A percentile compares a stretch with the other conserved stretches of the same genome.
Evolutionary conservation across 2,329 filamentous ascomycete genomes (phyloP).

Genomic region (Elsinoe australis): DNA sequence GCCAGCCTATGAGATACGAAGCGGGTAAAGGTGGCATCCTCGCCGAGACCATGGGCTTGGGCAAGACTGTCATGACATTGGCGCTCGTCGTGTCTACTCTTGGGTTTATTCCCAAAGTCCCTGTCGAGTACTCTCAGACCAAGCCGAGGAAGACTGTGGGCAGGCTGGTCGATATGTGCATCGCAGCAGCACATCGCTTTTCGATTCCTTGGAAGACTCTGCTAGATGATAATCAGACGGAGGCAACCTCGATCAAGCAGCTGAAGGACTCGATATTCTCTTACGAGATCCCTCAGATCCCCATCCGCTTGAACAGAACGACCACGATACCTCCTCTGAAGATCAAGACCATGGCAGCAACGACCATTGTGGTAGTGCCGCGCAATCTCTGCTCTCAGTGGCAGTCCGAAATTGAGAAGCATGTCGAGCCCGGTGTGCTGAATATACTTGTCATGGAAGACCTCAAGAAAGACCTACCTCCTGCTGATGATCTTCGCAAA

Average conservation of each 20-base stretch:
- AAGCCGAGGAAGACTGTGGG: conserved; percentile 45
- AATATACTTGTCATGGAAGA: conserved; percentile 54
- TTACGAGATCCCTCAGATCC: conserved; percentile 36
- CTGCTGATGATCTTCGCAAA: conserved; percentile 49
- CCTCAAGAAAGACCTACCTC: conserved; percentile 47
- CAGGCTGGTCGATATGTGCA: conserved; percentile 67
- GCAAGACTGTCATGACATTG: conserved; percentile 84
- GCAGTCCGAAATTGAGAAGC: conserved; percentile 70
- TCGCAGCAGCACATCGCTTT: conserved; percentile 57
- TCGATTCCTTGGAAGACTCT: conserved; percentile 63
- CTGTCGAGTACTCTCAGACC: conserved; percentile 49
- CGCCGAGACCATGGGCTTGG: conserved; percentile 70
- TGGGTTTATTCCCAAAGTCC: conserved; percentile 57
- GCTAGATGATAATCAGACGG: conserved; percentile 46
- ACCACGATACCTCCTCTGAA: conserved; percentile 35
- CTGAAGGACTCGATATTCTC: conserved; percentile 36
- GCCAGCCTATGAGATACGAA: conserved; percentile 66
- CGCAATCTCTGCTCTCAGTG: conserved; percentile 79
- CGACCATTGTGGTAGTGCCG: conserved; percentile 73
- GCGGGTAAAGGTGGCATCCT: conserved; percentile 67
- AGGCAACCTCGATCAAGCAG: conserved; percentile 45
- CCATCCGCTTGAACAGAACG: conserved; percentile 37
- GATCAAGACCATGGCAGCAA: conserved; percentile 56
- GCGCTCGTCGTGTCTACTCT: conserved; percentile 63
- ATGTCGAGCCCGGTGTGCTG: conserved; percentile 55